phyloP scores from a whole-genome alignment of 805 yeast genomes.

The Pichia sporocuriosa region DNA sequence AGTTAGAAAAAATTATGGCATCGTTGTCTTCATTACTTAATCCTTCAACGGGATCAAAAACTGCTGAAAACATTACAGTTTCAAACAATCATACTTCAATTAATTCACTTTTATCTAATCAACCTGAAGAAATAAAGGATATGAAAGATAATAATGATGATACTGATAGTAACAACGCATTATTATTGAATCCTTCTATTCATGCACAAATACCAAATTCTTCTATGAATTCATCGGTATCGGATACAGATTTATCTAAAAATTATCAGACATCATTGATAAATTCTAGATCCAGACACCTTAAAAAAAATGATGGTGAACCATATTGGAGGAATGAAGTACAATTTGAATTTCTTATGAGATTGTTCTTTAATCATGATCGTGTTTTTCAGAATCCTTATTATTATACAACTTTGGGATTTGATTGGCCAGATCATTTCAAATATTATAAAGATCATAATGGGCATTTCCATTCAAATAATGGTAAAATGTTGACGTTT shows the following conservation, averaged over 20 bases:
- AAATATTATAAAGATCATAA: constrained; percentile 18
- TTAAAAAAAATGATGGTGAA: constrained; percentile 88
- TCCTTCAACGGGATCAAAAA: constrained; percentile 4
- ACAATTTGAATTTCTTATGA: constrained; percentile 69
- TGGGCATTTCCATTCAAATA: constrained; percentile 20
- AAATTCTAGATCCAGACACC: constrained; percentile 40
- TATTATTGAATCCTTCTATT: too few relatives aligned
- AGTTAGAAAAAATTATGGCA: too few relatives aligned
- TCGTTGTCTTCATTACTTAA: constrained; percentile 11
- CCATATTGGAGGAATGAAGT: constrained; percentile 86
- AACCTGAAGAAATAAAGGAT: neutral
- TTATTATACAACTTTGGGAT: constrained; percentile 30
- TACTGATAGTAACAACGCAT: neutral
- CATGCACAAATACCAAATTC: too few relatives aligned
- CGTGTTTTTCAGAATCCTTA: constrained; percentile 64
- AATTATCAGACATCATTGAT: constrained; percentile 25
- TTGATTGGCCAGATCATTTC: constrained; percentile 33
- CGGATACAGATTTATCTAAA: constrained; percentile 16
- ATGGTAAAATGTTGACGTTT: constrained; percentile 55
- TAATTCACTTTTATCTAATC: constrained; percentile 3
- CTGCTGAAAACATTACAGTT: too few relatives aligned
- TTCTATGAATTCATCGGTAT: too few relatives aligned
- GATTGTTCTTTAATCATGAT: constrained; percentile 55
- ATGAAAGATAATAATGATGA: too few relatives aligned
- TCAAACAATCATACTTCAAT: constrained; percentile 6